Evolutionary conservation across 2,329 filamentous ascomycete genomes (phyloP), one percentile per base, ranked within the genome.

Genomic region (Pyrenophora tritici-repentis): DNA sequence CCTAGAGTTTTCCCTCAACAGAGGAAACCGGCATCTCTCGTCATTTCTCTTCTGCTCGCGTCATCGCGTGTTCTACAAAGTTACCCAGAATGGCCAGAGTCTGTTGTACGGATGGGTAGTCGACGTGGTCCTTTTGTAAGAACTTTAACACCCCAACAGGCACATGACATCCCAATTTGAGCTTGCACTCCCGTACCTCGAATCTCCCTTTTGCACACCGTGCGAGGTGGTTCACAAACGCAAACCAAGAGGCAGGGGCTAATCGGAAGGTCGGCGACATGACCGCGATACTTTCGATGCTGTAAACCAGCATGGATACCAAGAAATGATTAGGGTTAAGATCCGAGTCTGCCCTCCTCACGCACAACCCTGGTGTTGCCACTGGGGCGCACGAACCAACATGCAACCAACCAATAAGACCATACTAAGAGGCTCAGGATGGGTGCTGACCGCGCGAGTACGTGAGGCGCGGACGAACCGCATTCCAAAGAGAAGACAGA

Each of bases 281-380:
- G 79, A 74, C 72, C 70, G 66, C 64, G 64, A 70, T 57, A 46
- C 70, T 73, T 16, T 67, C 45, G 53, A 45, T 58, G 56, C 66
- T 59, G 55, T 58, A 71, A 47, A 67, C 85, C 2, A 56, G 66
- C 59, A 67, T 55, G 64, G 73, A 70, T 85, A 86, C 90, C 89
- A 88, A 85, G 79, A 75, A 78, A 76, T 79, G 79, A 83, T 89
- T 96, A 96, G 92, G 92, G 92, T 96, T 96, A 96, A 92, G 89
- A 92, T 92, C 89, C 90, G 86, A 87, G 79, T 76, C 79, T 79
- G 80, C 84, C 87, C 83, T 81, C 83, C 76, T 76, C 78, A 73
- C 70, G 70, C 68, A 62, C 63, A 55, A 59, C 49, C 60, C 55
- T 59, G 51, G 49, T 64, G 65, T 65, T 58, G 40, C 61, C 68